phyloP scores from a whole-genome alignment of 225 moss, liverwort and hornwort genomes.

The Sphagnum contortum region DNA sequence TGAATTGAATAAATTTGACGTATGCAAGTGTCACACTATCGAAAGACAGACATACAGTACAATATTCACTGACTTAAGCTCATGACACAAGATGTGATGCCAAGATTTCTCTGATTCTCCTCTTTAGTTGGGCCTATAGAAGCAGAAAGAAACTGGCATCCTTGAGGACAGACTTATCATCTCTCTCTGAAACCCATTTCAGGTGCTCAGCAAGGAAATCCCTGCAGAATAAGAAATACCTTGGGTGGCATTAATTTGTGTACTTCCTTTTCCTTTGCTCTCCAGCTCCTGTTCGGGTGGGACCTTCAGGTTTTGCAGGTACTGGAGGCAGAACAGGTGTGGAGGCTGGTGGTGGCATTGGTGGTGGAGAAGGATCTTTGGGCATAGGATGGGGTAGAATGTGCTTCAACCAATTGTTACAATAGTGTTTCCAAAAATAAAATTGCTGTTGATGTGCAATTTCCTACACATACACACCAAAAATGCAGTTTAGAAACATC shows the following conservation, averaged over 20 bases:
- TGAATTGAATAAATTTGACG: no score
- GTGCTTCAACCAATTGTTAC: slow-evolving; percentile 88
- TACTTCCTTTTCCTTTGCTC: slow-evolving; percentile 93
- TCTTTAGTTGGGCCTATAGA: no score
- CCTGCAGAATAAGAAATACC: background rate
- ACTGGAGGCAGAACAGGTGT: slow-evolving; percentile 37
- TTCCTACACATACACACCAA: slow-evolving; percentile 43
- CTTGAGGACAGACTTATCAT: no score
- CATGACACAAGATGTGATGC: no score
- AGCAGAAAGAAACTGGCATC: no score
- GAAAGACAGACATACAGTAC: no score
- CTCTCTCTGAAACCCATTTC: no score
- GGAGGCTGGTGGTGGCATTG: slow-evolving; percentile 56
- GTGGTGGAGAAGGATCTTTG: slow-evolving; percentile 54
- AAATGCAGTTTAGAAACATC: background rate
- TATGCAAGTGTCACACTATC: no score
- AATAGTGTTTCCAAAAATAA: slow-evolving; percentile 86
- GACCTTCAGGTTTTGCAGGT: slow-evolving; percentile 64
- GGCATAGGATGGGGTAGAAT: slow-evolving; percentile 78
- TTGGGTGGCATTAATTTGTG: slow-evolving; percentile 36
- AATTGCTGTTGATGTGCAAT: slow-evolving; percentile 94
- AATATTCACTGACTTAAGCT: no score
- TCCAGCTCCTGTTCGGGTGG: slow-evolving; percentile 71
- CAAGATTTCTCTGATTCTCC: no score
- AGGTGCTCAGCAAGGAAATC: no score